Percentiles rank a stretch among this genome's conserved stretches.
These are phyloP conservation scores for Chenopodium quinoa DNA, from an alignment of 148 eudicot genomes.

Conservation along the genomic window DNA sequence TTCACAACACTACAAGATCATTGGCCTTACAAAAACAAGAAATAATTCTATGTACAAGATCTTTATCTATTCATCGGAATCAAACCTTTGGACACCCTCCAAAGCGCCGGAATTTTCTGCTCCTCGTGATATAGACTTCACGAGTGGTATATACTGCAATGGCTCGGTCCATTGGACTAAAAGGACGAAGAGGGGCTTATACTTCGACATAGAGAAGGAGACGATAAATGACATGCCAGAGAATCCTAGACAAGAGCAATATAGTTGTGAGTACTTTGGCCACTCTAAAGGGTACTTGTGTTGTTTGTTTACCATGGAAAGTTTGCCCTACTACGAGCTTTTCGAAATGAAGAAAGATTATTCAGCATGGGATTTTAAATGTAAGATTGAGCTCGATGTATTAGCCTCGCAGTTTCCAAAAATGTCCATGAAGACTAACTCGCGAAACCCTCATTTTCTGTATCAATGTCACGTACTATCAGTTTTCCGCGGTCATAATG, in stretches of 20 bases:
- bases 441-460: not conserved
- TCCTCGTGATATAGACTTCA: constrained; percentile 23
- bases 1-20: constrained; percentile 21
- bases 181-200: constrained; percentile 12
- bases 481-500: constrained; percentile 7
- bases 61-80: constrained; percentile 12
- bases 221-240: constrained; percentile 16
- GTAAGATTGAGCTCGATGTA: constrained; percentile 12
- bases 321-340: constrained; percentile 21
- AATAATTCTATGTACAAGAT: not conserved
- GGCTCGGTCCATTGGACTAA: constrained; percentile 25
- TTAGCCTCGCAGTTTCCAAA: not conserved
- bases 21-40: constrained; percentile 5
- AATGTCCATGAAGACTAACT: constrained; percentile 10
- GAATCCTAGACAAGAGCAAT: constrained; percentile 19
- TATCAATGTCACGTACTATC: constrained; percentile 25
- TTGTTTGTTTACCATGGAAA: constrained; percentile 28
- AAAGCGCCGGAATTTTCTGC: constrained; percentile 6
- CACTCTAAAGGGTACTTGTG: constrained; percentile 17
- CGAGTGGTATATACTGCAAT: constrained; percentile 14
- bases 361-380: constrained; percentile 12
- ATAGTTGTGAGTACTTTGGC: constrained; percentile 27
- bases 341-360: constrained; percentile 28
- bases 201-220: constrained; percentile 10
- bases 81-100: constrained; percentile 14